Evolutionary conservation across 352 stramenopile species (phyloP).

Genomic region (Poterioochromonas sp.): DNA sequence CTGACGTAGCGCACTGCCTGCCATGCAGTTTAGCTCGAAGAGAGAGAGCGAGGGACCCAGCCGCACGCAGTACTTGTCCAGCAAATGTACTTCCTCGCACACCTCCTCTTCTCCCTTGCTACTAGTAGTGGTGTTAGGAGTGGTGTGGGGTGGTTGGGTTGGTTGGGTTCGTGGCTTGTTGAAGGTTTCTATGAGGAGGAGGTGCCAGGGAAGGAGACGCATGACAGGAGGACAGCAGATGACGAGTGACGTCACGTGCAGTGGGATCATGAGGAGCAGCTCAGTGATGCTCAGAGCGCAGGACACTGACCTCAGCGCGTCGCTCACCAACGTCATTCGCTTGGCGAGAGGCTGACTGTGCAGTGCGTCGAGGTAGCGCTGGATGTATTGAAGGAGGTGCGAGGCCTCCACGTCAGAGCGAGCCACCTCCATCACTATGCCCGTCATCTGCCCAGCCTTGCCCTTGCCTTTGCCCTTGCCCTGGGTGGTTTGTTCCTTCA

Average conservation of each 20-base stretch:
- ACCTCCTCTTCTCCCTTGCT: neutral
- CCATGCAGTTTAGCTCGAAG: neutral
- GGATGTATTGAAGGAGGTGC: neutral
- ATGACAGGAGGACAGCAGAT: conserved; percentile 16
- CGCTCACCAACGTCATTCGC: neutral
- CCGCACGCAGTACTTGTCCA: neutral
- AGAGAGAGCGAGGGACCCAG: neutral
- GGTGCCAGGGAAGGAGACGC: neutral
- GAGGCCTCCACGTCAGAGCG: neutral
- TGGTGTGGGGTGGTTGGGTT: too few relatives aligned
- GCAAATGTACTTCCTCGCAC: neutral
- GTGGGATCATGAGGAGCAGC: neutral
- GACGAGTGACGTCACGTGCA: neutral
- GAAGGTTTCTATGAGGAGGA: conserved; percentile 4
- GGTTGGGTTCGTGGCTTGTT: too few relatives aligned
- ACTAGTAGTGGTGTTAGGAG: neutral
- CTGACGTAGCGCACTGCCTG: neutral
- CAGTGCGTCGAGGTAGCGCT: neutral
- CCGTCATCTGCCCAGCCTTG: neutral
- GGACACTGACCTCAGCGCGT: neutral
- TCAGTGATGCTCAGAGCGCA: conserved; percentile 9
- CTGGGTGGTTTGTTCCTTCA: neutral
- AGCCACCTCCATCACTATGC: conserved; percentile 1
- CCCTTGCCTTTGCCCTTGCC: neutral
- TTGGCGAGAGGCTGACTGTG: neutral